Conservation (phyloP, 2,329 filamentous ascomycete genomes). For the Fusarium begoniae region DNA sequence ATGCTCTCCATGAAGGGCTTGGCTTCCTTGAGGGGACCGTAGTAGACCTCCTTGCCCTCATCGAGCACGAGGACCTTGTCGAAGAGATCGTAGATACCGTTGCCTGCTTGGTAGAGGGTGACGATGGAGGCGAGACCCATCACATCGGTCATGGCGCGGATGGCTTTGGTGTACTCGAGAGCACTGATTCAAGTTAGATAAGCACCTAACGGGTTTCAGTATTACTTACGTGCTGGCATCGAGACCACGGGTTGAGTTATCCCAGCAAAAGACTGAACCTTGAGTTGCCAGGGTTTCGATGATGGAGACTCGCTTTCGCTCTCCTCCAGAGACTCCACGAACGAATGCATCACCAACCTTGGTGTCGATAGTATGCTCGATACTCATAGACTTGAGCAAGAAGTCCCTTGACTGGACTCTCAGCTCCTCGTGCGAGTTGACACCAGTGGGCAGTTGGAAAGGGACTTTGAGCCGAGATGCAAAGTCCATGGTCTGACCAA, state of each 20-base stretch:
- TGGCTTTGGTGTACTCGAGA: constrained; percentile 66
- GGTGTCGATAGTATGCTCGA: constrained; percentile 68
- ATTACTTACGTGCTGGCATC: constrained; percentile 66
- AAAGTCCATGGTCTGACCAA: constrained; percentile 76
- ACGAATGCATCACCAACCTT: constrained; percentile 74
- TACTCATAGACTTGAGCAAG: constrained; percentile 65
- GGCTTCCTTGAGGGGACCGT: constrained; percentile 67
- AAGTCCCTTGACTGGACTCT: constrained; percentile 61
- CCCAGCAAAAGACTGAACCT: constrained; percentile 71
- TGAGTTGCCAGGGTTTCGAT: constrained; percentile 69
- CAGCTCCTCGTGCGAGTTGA: constrained; percentile 54
- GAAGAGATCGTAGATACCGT: constrained; percentile 74
- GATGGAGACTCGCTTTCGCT: constrained; percentile 75
- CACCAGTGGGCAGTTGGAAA: constrained; percentile 55
- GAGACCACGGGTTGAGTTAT: constrained; percentile 72
- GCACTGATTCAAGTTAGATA: constrained; percentile 49
- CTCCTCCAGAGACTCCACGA: constrained; percentile 73
- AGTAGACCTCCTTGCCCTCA: constrained; percentile 72
- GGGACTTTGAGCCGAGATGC: constrained; percentile 70
- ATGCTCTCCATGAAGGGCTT: constrained; percentile 70
- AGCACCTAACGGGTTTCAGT: rapidly evolving
- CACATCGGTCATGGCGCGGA: constrained; percentile 72
- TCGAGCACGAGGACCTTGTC: constrained; percentile 76
- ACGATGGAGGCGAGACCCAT: constrained; percentile 68
- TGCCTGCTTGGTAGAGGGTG: constrained; percentile 75